Base-by-base conservation (phyloP, 805 yeast species). In the Kurtzmaniella cleridarum region DNA sequence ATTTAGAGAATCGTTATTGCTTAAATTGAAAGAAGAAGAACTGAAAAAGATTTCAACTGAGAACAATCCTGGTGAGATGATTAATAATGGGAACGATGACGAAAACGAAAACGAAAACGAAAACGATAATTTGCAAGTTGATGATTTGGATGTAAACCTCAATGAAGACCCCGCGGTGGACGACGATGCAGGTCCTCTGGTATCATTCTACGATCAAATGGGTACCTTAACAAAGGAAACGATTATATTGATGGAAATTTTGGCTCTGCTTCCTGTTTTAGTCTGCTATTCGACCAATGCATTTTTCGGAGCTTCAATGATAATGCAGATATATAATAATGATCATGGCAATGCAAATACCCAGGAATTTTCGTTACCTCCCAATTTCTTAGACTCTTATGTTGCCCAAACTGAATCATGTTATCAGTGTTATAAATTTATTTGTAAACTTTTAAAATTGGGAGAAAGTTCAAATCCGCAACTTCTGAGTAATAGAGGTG, bases 191-290 rank as follows among this genome's bases (percentile, higher is more conserved):
- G 12, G 24, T 17, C 39, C 30, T 35, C 36, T 27, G 45, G 35
- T 15, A 50, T 50, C 34, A 40, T 18, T 34, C 34, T 33, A 12
- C 43, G 42, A 13, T 39, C 43, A 12, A 35, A 40, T n/a, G 60
- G 55, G 6, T 48, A 57, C 7, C 35, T 59, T 16, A 55, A 57
- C 43, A 55, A 20, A 20, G 24, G 24, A 63, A 35, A 49, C 66
- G 0, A 55, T 62, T 1, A 49, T 69, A 3, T 52, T 62, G 30
- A 54, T 67, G 13, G 74, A 68, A 43, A 45, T 64, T 11, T 47
- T 66, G 23, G 64, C 72, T 15, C 54, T 64, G 10, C 50, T 67
- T 36, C 74, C 74, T 0, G 42, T 67, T 2, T 48, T 64, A 17
- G 54, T 66, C n/a, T 51, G 63, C 12, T 66, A 56, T 46, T 64